These are phyloP conservation scores for Apiospora aurea DNA, from an alignment of 2,329 filamentous ascomycete genomes.

Conservation along the genomic window DNA sequence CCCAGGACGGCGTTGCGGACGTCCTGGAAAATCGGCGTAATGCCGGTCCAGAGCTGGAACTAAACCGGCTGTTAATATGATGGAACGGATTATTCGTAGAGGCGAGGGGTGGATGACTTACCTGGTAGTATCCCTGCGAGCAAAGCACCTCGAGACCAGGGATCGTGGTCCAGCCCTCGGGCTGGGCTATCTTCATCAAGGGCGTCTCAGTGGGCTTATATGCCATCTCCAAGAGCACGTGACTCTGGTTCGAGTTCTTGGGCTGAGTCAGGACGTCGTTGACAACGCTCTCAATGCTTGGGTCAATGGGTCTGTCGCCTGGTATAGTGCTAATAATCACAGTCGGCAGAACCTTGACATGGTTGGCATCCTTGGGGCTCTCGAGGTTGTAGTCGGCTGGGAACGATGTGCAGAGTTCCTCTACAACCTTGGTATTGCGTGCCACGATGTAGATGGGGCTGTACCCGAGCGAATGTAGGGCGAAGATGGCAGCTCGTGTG, in stretches of 20 bases:
- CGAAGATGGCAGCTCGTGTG: slow-evolving; percentile 88
- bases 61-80: slow-evolving; percentile 42
- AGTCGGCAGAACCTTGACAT: slow-evolving; percentile 58
- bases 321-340: slow-evolving; percentile 92
- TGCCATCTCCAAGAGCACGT: slow-evolving; percentile 90
- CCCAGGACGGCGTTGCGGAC: slow-evolving; percentile 68
- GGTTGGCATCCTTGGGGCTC: slow-evolving; percentile 58
- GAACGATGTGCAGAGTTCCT: slow-evolving; percentile 74
- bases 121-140: slow-evolving; percentile 89
- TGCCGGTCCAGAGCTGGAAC: slow-evolving; percentile 87
- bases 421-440: slow-evolving; percentile 73
- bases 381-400: slow-evolving; percentile 74
- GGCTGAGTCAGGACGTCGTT: slow-evolving; percentile 55
- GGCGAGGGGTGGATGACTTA: slow-evolving; percentile 48
- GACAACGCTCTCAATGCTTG: slow-evolving; percentile 71
- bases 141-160: slow-evolving; percentile 88
- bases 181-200: slow-evolving; percentile 82
- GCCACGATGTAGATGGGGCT: slow-evolving; percentile 87
- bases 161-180: slow-evolving; percentile 81
- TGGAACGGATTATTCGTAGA: background rate
- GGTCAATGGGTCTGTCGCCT: slow-evolving; percentile 83
- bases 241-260: slow-evolving; percentile 46
- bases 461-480: slow-evolving; percentile 83
- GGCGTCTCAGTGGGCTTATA: slow-evolving; percentile 88
- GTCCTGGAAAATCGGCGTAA: slow-evolving; percentile 74